Evolutionary conservation across 495 filamentous ascomycete species (phyloP), one percentile per base, ranked within the genome.

Genomic region (Podospora pseudopauciseta): DNA sequence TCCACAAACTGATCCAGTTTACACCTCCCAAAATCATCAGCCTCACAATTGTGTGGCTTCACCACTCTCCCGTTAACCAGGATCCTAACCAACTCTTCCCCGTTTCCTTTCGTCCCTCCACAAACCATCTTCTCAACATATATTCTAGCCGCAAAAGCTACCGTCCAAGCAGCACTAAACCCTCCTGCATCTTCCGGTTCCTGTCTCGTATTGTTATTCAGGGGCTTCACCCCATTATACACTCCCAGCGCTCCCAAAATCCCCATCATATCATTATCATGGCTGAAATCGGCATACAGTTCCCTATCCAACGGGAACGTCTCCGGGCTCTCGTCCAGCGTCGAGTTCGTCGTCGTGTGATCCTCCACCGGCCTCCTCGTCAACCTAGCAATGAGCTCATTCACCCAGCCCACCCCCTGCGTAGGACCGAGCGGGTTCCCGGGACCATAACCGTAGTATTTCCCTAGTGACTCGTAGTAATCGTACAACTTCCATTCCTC

Each of bases 111-210:
- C n/a, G 53, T 28, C 19, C 20, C 54, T 16, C 70, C 63, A 74
- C 93, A 97, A 20, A 73, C 74, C 91, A 96, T 90, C 84, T 92
- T 91, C 85, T 97, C 93, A 61, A 97, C 83, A 74, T 93, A 95
- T 64, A 89, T 84, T 57, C 92, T 81, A 4, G 85, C 88, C 0
- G 83, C 91, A 77, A 97, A 96, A 5, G 92, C 90, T 63, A 94
- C 92, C 26, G 86, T 86, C 90, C 90, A 93, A 15, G 86, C 79
- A 0, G 91, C 86, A 26, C 87, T 85, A 73, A 86, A 93, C 60
- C 92, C 88, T 49, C 77, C 72, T 55, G 67, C 67, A 53, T 80
- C 66, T 53, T 81, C 75, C 7, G 85, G 80, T 57, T 79, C 75
- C 7, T 71, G 55, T 32, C 80, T 73, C 27, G 80, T 79, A 69